A percentile compares a stretch with the other conserved stretches of the same genome.
Evolutionary conservation across 2,329 filamentous ascomycete species (phyloP).

Genomic region (Phyllosticta paracitricarpa): DNA sequence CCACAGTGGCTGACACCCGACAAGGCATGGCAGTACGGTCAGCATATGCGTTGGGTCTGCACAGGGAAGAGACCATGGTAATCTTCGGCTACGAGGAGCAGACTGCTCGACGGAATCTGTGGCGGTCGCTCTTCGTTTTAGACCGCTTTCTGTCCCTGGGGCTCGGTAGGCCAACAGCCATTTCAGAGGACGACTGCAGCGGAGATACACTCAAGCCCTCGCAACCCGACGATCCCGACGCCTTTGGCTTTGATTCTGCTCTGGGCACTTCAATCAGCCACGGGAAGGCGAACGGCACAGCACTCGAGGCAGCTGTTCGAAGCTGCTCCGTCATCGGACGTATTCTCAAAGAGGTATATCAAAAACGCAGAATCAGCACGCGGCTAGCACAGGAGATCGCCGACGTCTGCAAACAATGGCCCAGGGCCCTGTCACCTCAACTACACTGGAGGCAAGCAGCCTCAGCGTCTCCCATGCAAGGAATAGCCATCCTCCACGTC

Average conservation of each 20-base stretch:
- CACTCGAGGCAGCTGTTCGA: constrained; percentile 47
- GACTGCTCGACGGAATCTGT: constrained; percentile 46
- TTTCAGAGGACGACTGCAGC: constrained; percentile 53
- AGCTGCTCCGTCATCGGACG: constrained; percentile 49
- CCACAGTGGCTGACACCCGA: background rate
- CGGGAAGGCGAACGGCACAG: constrained; percentile 27
- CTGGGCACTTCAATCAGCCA: constrained; percentile 18
- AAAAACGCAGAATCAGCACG: constrained; percentile 48
- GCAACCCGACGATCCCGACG: constrained; percentile 8
- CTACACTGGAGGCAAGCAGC: constrained; percentile 44
- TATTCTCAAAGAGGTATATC: constrained; percentile 52
- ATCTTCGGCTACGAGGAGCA: constrained; percentile 42
- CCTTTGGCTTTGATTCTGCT: constrained; percentile 22
- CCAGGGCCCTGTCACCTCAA: constrained; percentile 36
- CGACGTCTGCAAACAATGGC: constrained; percentile 44
- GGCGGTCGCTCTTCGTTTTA: constrained; percentile 55
- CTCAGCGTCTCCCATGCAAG: constrained; percentile 36
- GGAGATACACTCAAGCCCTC: constrained; percentile 32
- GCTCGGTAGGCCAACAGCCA: constrained; percentile 52
- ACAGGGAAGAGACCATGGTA: constrained; percentile 49
- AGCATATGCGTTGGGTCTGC: constrained; percentile 52
- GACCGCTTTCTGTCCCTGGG: constrained; percentile 55
- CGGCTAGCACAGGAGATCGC: constrained; percentile 48
- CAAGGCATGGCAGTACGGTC: constrained; percentile 54
- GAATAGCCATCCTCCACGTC: constrained; percentile 51